phyloP scores from a whole-genome alignment of 2,329 filamentous ascomycete species.

The Microsporum canis region DNA sequence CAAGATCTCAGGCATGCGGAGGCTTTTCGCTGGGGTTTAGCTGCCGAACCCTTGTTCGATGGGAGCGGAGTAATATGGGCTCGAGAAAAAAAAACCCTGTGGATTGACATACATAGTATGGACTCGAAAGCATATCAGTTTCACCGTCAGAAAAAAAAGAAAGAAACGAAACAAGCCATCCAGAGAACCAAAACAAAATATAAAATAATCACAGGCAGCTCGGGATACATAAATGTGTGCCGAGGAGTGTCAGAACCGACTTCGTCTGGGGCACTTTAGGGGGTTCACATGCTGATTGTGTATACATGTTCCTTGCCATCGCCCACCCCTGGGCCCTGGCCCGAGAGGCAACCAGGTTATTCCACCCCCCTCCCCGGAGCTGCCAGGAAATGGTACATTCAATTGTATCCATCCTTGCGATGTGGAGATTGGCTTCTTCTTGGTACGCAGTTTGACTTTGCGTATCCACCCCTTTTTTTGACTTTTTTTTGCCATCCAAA shows the following conservation, averaged over 20 bases:
- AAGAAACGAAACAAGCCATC: background rate
- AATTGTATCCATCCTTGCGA: background rate
- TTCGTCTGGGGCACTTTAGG: background rate
- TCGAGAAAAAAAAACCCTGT: too few relatives aligned
- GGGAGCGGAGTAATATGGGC: background rate
- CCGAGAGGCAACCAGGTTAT: background rate
- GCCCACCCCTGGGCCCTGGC: background rate
- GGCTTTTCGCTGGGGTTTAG: background rate
- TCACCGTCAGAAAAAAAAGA: background rate
- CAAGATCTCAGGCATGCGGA: background rate
- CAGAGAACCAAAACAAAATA: background rate
- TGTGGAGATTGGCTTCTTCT: background rate
- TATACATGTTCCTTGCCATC: background rate
- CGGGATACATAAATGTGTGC: background rate
- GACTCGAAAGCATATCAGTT: too few relatives aligned
- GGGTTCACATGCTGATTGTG: background rate
- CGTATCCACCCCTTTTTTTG: background rate
- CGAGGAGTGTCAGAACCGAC: background rate
- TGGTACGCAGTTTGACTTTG: background rate
- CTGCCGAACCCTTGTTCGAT: background rate
- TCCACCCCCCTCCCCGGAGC: background rate
- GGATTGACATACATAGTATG: too few relatives aligned
- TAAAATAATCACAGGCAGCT: background rate
- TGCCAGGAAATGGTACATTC: background rate
- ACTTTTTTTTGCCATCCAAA: constrained; percentile 1